Percentiles rank a stretch among this genome's conserved stretches.
Conservation (phyloP, 2,329 filamentous ascomycete genomes). For the Fusarium agapanthi region DNA sequence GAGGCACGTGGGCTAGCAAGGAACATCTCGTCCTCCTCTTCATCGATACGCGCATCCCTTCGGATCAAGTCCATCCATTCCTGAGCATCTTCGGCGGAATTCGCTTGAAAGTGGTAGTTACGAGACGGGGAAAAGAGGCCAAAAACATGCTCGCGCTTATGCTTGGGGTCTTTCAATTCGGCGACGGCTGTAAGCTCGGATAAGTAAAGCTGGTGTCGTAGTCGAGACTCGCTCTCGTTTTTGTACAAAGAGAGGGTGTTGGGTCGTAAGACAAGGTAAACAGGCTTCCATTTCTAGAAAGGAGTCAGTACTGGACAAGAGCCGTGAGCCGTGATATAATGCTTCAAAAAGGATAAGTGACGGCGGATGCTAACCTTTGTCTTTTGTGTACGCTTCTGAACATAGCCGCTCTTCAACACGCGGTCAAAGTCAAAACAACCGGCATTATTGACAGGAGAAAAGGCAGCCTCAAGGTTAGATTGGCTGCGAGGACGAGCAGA, state of each 20-base stretch:
- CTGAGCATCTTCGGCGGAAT: slow-evolving; percentile 76
- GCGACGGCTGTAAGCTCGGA: slow-evolving; percentile 92
- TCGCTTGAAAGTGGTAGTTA: slow-evolving; percentile 90
- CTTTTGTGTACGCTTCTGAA: slow-evolving; percentile 89
- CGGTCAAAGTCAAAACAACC: slow-evolving; percentile 96
- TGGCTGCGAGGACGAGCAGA: slow-evolving; percentile 40
- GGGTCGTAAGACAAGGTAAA: slow-evolving; percentile 89
- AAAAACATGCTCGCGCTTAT: slow-evolving; percentile 87
- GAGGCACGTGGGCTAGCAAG: slow-evolving; percentile 71
- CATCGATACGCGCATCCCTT: slow-evolving; percentile 81
- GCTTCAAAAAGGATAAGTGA: not conserved
- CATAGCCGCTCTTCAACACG: slow-evolving; percentile 87
- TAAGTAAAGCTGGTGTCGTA: slow-evolving; percentile 87
- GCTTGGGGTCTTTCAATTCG: slow-evolving; percentile 86
- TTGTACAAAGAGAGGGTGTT: slow-evolving; percentile 94
- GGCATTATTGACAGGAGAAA: slow-evolving; percentile 91
- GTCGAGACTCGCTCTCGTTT: slow-evolving; percentile 86
- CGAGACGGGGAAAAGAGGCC: slow-evolving; percentile 90
- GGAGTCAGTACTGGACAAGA: slow-evolving; percentile 31
- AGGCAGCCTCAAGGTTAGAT: slow-evolving; percentile 65
- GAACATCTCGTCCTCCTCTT: slow-evolving; percentile 86
- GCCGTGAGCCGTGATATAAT: not conserved
- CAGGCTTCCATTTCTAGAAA: slow-evolving; percentile 84
- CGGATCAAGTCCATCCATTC: slow-evolving; percentile 89
- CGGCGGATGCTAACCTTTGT: slow-evolving; percentile 74